Conservation (phyloP, 768 basidiomycete genomes). For the Lentinula detonsa region DNA sequence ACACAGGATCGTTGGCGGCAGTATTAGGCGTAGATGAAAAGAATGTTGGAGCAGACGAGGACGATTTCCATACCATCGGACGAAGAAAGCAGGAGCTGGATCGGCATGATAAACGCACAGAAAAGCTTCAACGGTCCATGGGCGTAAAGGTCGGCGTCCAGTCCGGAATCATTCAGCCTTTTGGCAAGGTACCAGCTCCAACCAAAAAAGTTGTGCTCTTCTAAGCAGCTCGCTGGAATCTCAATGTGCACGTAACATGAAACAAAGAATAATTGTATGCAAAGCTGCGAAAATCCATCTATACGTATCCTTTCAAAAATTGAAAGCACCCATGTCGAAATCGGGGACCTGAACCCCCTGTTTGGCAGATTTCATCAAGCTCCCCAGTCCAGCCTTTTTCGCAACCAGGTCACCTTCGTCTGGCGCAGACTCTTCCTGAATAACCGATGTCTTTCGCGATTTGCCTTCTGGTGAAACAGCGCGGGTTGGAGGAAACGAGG, state of each 20-base stretch:
- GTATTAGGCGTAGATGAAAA: constrained; percentile 36
- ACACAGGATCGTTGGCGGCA: constrained; percentile 28
- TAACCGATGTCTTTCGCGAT: constrained; percentile 11
- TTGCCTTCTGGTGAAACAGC: constrained; percentile 38
- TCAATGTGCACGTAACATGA: background rate
- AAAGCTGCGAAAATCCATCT: background rate
- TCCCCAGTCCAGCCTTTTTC: constrained; percentile 72
- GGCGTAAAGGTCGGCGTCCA: constrained; percentile 39
- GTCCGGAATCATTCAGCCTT: constrained; percentile 31
- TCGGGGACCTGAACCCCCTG: constrained; percentile 82
- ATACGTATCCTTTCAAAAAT: background rate
- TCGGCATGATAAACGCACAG: constrained; percentile 46
- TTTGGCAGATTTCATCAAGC: constrained; percentile 86
- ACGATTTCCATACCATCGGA: constrained; percentile 85
- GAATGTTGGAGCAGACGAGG: constrained; percentile 80
- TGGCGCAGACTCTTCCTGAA: constrained; percentile 21
- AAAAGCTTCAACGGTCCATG: constrained; percentile 31
- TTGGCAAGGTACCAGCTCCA: constrained; percentile 20
- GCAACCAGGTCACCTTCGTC: constrained; percentile 56
- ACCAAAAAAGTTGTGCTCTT: constrained; percentile 46
- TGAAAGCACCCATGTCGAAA: constrained; percentile 80
- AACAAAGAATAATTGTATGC: background rate
- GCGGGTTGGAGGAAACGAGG: constrained; percentile 53
- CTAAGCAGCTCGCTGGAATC: constrained; percentile 12
- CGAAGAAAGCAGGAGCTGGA: constrained; percentile 58